Evolutionary conservation across 1,284 basidiomycete genomes (phyloP).

Genomic region (Moesziomyces sp.): DNA sequence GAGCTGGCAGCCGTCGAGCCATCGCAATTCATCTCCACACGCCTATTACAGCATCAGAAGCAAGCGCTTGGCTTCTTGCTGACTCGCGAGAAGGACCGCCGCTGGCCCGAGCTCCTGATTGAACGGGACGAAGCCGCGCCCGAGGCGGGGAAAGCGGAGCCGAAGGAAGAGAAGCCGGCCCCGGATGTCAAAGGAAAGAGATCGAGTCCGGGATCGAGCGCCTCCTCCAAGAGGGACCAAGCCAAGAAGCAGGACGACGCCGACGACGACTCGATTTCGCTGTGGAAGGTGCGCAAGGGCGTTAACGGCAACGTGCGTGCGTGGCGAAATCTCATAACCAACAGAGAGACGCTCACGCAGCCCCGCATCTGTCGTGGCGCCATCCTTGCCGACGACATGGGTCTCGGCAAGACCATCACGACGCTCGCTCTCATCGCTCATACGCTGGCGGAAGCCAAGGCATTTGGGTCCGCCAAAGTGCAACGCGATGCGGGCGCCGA

Average conservation of each 20-base stretch:
- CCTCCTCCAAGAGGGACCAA: slow-evolving; percentile 3
- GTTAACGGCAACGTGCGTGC: slow-evolving; percentile 71
- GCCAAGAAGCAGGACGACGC: slow-evolving; percentile 2
- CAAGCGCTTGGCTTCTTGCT: slow-evolving; percentile 95
- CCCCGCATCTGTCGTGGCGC: slow-evolving; percentile 81
- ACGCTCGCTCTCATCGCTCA: slow-evolving; percentile 88
- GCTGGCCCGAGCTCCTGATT: slow-evolving; percentile 46
- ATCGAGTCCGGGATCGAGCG: not conserved
- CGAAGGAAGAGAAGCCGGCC: not conserved
- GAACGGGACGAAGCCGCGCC: slow-evolving; percentile 9
- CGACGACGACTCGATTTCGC: slow-evolving; percentile 73
- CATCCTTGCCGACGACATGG: slow-evolving; percentile 81
- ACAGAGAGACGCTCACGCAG: slow-evolving; percentile 76
- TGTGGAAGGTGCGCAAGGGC: slow-evolving; percentile 79
- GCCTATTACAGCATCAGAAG: slow-evolving; percentile 95
- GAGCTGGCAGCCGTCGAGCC: slow-evolving; percentile 83
- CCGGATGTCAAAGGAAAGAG: not conserved
- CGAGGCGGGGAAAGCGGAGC: not conserved
- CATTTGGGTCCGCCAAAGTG: slow-evolving; percentile 72
- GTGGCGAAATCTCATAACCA: slow-evolving; percentile 81
- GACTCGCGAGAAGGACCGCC: slow-evolving; percentile 77
- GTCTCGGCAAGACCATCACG: slow-evolving; percentile 96
- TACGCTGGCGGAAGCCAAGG: slow-evolving; percentile 78
- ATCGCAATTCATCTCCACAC: slow-evolving; percentile 85
- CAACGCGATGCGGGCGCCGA: slow-evolving; percentile 18